A percentile compares a stretch with the other conserved stretches of the same genome.
These are phyloP conservation scores for Linum usitatissimum DNA, from an alignment of 345 rosid species.

Conservation along the genomic window DNA sequence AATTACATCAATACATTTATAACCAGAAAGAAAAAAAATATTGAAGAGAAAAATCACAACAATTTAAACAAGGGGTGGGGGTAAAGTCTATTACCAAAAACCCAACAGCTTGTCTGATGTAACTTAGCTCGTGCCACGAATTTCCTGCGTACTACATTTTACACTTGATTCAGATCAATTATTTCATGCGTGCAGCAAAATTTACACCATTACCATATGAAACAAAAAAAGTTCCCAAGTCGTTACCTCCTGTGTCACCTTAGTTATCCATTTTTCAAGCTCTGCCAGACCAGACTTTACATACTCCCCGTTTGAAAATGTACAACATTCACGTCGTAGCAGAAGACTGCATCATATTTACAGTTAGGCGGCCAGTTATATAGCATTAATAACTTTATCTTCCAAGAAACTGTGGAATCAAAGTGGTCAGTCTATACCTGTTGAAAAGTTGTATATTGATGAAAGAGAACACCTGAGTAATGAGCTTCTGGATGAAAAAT, in stretches of 20 bases:
- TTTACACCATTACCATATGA: not conserved
- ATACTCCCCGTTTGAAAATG: slow-evolving; percentile 95
- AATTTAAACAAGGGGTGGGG: slow-evolving; percentile 7
- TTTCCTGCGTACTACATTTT: slow-evolving; percentile 79
- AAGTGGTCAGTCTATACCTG: slow-evolving; percentile 38
- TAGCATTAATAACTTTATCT: slow-evolving; percentile 2
- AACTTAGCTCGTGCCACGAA: slow-evolving; percentile 94
- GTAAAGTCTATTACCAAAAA: slow-evolving; percentile 53
- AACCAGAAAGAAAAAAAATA: not conserved
- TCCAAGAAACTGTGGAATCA: slow-evolving; percentile 1
- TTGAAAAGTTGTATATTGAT: slow-evolving; percentile 90
- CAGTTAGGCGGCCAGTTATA: slow-evolving; percentile 2
- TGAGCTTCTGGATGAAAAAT: slow-evolving; percentile 88
- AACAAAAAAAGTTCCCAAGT: not conserved
- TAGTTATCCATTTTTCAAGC: slow-evolving; percentile 88
- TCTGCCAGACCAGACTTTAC: slow-evolving; percentile 94
- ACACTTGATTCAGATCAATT: slow-evolving; percentile 17
- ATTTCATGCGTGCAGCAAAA: not conserved
- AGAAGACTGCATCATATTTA: slow-evolving; percentile 52
- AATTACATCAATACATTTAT: slow-evolving; percentile 8
- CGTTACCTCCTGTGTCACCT: slow-evolving; percentile 73
- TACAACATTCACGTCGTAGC: slow-evolving; percentile 93
- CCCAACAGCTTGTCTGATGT: slow-evolving; percentile 97
- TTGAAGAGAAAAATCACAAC: not conserved
- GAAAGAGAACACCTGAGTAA: slow-evolving; percentile 96